These are phyloP conservation scores for Alternaria longipes DNA, from an alignment of 2,329 filamentous ascomycete genomes.

Conservation along the genomic window DNA sequence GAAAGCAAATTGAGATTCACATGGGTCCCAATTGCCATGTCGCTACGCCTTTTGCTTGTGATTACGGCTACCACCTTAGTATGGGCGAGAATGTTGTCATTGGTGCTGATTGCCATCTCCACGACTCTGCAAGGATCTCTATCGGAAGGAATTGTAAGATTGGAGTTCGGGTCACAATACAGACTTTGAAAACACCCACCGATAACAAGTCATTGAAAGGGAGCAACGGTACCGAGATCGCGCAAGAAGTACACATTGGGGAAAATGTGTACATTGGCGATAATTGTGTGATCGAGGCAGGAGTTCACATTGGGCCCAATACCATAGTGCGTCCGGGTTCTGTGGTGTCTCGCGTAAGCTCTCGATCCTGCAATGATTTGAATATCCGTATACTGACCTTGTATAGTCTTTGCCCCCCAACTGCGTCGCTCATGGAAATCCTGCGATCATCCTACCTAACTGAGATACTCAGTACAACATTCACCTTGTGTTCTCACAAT, in stretches of 20 bases:
- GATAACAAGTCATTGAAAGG: conserved; percentile 79
- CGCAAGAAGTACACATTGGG: conserved; percentile 78
- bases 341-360: conserved; percentile 63
- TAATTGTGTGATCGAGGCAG: conserved; percentile 68
- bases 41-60: conserved; percentile 88
- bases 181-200: conserved; percentile 75
- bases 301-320: conserved; percentile 62
- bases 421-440: conserved; percentile 59
- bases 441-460: conserved; percentile 46
- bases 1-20: conserved; percentile 55
- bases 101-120: conserved; percentile 82
- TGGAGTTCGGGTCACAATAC: conserved; percentile 86
- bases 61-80: conserved; percentile 94
- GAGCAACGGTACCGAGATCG: conserved; percentile 74
- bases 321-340: conserved; percentile 64
- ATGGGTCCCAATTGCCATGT: conserved; percentile 81
- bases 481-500: neutral
- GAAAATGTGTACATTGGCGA: conserved; percentile 74
- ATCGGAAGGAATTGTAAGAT: conserved; percentile 78
- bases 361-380: neutral
- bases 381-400: conserved; percentile 22
- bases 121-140: conserved; percentile 83
- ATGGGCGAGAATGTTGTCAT: conserved; percentile 88
- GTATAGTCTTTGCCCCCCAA: conserved; percentile 57
- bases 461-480: conserved; percentile 25